Evolutionary conservation across 306 rosid genomes (phyloP), one percentile per base, ranked within the genome.

Genomic region (Aeschynomene evenia): DNA sequence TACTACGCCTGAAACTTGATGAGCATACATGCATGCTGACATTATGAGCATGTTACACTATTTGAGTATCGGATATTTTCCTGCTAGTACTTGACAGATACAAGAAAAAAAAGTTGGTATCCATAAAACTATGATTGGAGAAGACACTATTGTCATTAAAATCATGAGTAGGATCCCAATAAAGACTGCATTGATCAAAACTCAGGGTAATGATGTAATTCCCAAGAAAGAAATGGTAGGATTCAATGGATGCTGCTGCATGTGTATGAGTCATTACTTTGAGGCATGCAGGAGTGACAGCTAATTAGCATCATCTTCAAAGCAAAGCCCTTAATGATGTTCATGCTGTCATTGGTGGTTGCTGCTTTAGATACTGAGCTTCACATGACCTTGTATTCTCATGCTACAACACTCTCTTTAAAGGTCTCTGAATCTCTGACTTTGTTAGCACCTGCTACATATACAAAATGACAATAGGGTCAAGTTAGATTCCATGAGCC

Each of bases 341-440:
- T 36, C 45, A 71, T 55, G 0, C 31, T 55, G 40, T 56, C 70
- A 50, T 49, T 36, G 77, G 29, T 26, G 31, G 21, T 20, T 58
- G 18, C 53, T 57, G 72, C 26, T 53, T 64, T 43, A 64, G 26
- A 51, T 63, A 26, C 33, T 6, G 5, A 9, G 55, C 3, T 8
- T 31, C 49, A 20, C 40, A 20, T 28, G 18, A 37, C 65, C 70
- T 66, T 40, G 72, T 58, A 40, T 71, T 54, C 45, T 77, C 79
- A 75, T 2, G 81, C 81, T 9, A 68, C 1, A 71, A 45, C 69
- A 46, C 73, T 76, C 78, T 81, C 77, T 70, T 75, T 63, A 49
- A 21, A 42, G 18, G 63, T 29, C 33, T 62, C 79, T 40, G 85
- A 71, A 58, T 81, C 89, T 34, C 79, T 77, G 63, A 36, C 36